phyloP scores from a whole-genome alignment of 495 filamentous ascomycete species.

The Ramalina intermedia region DNA sequence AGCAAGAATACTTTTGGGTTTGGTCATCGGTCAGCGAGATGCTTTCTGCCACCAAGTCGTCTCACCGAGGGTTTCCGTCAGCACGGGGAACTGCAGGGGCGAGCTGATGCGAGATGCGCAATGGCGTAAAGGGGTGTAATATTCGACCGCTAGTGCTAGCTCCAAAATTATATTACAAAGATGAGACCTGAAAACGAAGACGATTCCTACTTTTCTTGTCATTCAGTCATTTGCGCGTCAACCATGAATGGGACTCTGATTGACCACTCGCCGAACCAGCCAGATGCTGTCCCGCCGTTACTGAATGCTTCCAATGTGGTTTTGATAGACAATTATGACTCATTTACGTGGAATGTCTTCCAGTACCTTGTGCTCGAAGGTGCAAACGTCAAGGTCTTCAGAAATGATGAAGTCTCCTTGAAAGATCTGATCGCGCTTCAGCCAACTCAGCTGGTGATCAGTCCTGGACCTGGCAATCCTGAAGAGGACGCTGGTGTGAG shows the following conservation, averaged over 20 bases:
- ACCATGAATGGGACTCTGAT: constrained; percentile 28
- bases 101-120: no score
- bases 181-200: no score
- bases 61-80: no score
- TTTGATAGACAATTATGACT: constrained; percentile 98
- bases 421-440: constrained; percentile 67
- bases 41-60: no score
- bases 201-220: no score
- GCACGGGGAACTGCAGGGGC: no score
- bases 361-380: constrained; percentile 94
- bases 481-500: constrained; percentile 81
- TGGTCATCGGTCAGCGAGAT: no score
- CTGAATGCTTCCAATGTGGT: constrained; percentile 76
- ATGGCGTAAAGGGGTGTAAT: no score
- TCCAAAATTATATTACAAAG: no score
- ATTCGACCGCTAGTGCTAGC: no score
- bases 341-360: constrained; percentile 98
- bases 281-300: constrained; percentile 50
- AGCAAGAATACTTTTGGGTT: no score
- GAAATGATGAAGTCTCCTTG: constrained; percentile 82
- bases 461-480: constrained; percentile 88
- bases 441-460: constrained; percentile 88
- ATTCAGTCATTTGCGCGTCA: no score
- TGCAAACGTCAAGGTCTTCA: constrained; percentile 70
- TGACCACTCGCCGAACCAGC: constrained; percentile 77